Evolutionary conservation across 2,329 filamentous ascomycete species (phyloP).

Genomic region (Graphilbum ipis-grandicollis): DNA sequence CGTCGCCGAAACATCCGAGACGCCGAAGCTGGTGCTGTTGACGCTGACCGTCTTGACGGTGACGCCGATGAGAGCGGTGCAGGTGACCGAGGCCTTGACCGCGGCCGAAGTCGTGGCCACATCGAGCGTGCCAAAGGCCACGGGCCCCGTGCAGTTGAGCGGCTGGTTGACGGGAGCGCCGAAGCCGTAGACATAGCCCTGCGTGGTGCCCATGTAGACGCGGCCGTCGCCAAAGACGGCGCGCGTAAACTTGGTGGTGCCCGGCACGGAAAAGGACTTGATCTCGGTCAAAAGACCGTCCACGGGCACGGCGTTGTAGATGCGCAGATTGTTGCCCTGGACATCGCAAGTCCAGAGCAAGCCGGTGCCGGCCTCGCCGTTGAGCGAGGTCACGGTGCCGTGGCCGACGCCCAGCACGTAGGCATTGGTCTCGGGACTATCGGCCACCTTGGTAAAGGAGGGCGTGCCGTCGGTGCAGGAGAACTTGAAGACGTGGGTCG

Average conservation of each 20-base stretch:
- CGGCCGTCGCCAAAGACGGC: conserved; percentile 39
- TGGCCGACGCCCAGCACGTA: conserved; percentile 38
- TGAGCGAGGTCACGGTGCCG: conserved; percentile 36
- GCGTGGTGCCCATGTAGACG: conserved; percentile 33
- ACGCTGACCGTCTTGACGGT: conserved; percentile 22
- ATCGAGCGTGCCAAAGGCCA: conserved; percentile 27
- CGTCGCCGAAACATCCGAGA: conserved; percentile 14
- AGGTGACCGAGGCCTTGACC: conserved; percentile 22
- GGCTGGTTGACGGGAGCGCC: conserved; percentile 36
- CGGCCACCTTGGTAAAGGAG: conserved; percentile 34
- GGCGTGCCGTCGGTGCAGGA: conserved; percentile 31
- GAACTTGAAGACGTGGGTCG: conserved; percentile 40
- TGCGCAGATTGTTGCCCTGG: conserved; percentile 44
- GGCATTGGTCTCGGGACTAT: conserved; percentile 29
- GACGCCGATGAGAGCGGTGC: conserved; percentile 26
- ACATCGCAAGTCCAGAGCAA: conserved; percentile 40
- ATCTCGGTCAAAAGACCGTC: conserved; percentile 28
- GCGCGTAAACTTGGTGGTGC: conserved; percentile 36
- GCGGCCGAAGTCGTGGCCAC: conserved; percentile 21
- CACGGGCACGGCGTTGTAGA: conserved; percentile 66
- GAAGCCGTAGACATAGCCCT: conserved; percentile 35
- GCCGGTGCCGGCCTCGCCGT: conserved; percentile 34
- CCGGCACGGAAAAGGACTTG: conserved; percentile 31
- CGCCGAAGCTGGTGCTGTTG: conserved; percentile 19
- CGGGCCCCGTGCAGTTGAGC: conserved; percentile 31